Conservation (phyloP, 108 stramenopile genomes). For the Nitzschia inconspicua region DNA sequence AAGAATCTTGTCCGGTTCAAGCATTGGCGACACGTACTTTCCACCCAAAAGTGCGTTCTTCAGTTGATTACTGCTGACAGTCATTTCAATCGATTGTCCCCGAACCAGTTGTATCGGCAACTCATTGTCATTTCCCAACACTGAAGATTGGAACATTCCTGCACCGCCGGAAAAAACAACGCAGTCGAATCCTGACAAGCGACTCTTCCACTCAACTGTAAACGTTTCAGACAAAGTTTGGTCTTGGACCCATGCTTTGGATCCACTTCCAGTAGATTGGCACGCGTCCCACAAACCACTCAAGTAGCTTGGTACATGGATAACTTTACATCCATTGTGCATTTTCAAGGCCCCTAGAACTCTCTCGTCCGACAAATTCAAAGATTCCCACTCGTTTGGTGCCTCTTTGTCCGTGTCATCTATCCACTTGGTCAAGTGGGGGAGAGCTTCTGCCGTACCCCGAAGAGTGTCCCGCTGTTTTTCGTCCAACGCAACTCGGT, state of each 20-base stretch:
- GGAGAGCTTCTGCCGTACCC: slow-evolving; percentile 27
- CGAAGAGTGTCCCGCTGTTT: slow-evolving; percentile 42
- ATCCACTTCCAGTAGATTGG: slow-evolving; percentile 14
- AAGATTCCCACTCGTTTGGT: slow-evolving; percentile 12
- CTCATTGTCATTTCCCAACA: not conserved
- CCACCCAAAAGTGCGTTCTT: slow-evolving; percentile 65
- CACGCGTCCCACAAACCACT: slow-evolving; percentile 60
- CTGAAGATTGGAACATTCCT: slow-evolving; percentile 45
- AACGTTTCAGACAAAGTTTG: not conserved
- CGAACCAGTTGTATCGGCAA: slow-evolving; percentile 71
- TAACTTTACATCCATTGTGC: slow-evolving; percentile 60
- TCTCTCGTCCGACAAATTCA: slow-evolving; percentile 5
- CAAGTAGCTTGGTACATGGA: slow-evolving; percentile 76
- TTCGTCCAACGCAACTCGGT: slow-evolving; percentile 61
- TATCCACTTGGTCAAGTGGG: slow-evolving; percentile 58
- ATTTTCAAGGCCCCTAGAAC: slow-evolving; percentile 57
- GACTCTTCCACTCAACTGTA: slow-evolving; percentile 17
- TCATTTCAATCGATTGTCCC: slow-evolving; percentile 81
- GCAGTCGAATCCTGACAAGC: slow-evolving; percentile 38
- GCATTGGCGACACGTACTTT: slow-evolving; percentile 77
- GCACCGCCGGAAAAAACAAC: slow-evolving; percentile 67
- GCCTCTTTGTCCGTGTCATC: slow-evolving; percentile 26
- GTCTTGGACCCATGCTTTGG: slow-evolving; percentile 13
- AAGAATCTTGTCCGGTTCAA: slow-evolving; percentile 30
- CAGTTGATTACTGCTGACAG: slow-evolving; percentile 2